Evolutionary conservation across 305 asterid species (phyloP).

Genomic region (Plantago coronopus): DNA sequence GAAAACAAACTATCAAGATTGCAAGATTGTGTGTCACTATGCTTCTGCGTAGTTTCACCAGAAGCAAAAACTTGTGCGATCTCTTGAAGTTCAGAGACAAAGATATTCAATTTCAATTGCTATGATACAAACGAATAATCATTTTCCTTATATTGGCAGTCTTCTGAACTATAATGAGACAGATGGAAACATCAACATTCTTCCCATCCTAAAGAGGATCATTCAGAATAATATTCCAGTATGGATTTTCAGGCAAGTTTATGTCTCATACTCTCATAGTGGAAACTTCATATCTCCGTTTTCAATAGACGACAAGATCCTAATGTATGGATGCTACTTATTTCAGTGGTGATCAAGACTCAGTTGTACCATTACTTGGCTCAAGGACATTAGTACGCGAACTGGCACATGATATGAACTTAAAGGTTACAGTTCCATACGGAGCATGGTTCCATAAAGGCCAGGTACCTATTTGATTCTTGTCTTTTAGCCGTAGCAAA

Average conservation of each 20-base stretch:
- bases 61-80: too few relatives aligned
- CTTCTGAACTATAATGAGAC: slow-evolving; percentile 39
- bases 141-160: slow-evolving; percentile 31
- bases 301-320: slow-evolving; percentile 17
- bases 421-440: slow-evolving; percentile 70
- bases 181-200: slow-evolving; percentile 64
- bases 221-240: slow-evolving; percentile 51
- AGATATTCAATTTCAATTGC: neutral
- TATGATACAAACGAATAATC: slow-evolving; percentile 8
- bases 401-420: slow-evolving; percentile 66
- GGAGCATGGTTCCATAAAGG: slow-evolving; percentile 89
- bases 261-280: neutral
- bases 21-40: too few relatives aligned
- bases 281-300: neutral
- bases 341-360: slow-evolving; percentile 94
- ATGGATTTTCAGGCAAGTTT: slow-evolving; percentile 75
- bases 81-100: too few relatives aligned
- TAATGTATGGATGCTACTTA: neutral
- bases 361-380: slow-evolving; percentile 86
- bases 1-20: neutral
- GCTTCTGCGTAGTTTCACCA: too few relatives aligned
- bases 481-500: too few relatives aligned
- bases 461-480: slow-evolving; percentile 44
- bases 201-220: slow-evolving; percentile 68
- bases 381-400: slow-evolving; percentile 81